phyloP scores from a whole-genome alignment of 2,329 filamentous ascomycete genomes.

The Exophiala phaeomuriformis region DNA sequence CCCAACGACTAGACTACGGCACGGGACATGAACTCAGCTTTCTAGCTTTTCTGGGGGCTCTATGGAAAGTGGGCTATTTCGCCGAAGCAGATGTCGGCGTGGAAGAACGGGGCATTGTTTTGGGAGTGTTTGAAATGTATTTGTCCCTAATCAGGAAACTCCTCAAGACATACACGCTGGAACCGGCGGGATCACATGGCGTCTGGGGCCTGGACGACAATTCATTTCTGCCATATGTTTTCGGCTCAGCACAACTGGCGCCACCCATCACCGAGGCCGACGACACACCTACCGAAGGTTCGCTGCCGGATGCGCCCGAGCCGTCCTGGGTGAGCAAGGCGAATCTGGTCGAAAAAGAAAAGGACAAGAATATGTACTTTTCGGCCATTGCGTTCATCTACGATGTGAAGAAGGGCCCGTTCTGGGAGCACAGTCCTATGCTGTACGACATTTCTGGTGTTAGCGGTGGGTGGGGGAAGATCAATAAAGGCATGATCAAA shows the following conservation, averaged over 20 bases:
- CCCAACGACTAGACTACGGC: constrained; percentile 86
- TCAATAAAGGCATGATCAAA: constrained; percentile 99
- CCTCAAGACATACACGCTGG: constrained; percentile 84
- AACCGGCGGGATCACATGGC: constrained; percentile 91
- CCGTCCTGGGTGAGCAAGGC: constrained; percentile 62
- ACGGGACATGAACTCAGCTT: constrained; percentile 96
- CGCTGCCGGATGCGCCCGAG: constrained; percentile 61
- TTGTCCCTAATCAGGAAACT: constrained; percentile 71
- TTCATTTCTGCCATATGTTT: constrained; percentile 86
- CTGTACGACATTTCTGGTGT: constrained; percentile 92
- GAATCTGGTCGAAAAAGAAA: constrained; percentile 57
- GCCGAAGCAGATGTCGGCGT: constrained; percentile 40
- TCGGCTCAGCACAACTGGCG: constrained; percentile 84
- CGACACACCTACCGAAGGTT: constrained; percentile 69
- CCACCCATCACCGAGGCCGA: constrained; percentile 61
- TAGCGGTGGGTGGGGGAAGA: constrained; percentile 91
- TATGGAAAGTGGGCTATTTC: constrained; percentile 89
- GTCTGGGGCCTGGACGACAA: constrained; percentile 99
- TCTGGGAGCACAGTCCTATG: constrained; percentile 91
- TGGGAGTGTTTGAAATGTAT: constrained; percentile 79
- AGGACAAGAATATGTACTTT: constrained; percentile 78
- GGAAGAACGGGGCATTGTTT: constrained; percentile 69
- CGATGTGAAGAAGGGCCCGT: constrained; percentile 91
- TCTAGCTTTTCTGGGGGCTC: constrained; percentile 75
- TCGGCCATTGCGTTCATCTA: constrained; percentile 94